These are phyloP conservation scores for Nakaseomyces uthaithaninus DNA, from an alignment of 1,139 yeast species.

Conservation along the genomic window DNA sequence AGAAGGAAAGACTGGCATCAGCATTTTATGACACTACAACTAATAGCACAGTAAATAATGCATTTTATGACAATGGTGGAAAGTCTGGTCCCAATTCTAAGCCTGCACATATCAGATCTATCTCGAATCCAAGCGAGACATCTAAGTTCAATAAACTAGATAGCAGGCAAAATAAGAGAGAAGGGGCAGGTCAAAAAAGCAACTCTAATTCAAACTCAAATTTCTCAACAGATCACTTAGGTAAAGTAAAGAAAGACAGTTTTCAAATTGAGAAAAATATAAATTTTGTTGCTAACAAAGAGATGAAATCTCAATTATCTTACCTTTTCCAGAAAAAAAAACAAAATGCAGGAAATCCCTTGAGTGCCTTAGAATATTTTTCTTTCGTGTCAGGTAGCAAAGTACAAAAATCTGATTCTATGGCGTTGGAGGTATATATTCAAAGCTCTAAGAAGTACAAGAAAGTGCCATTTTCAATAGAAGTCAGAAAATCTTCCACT, in stretches of 20 bases:
- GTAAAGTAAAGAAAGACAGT: constrained; percentile 10
- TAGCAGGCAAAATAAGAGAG: not conserved
- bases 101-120: not conserved
- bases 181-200: not conserved
- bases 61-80: not conserved
- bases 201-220: not conserved
- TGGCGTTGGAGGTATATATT: constrained; percentile 33
- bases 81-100: not conserved
- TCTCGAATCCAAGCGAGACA: not conserved
- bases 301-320: constrained; percentile 28
- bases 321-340: constrained; percentile 29
- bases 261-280: constrained; percentile 21
- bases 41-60: not conserved
- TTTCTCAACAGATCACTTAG: constrained; percentile 7
- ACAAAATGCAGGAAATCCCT: constrained; percentile 32
- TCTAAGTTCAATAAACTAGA: not conserved
- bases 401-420: constrained; percentile 29
- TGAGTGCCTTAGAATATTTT: constrained; percentile 48
- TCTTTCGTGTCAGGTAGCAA: constrained; percentile 41
- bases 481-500: constrained; percentile 40
- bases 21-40: not conserved
- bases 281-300: constrained; percentile 12
- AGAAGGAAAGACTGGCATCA: not conserved
- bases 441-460: constrained; percentile 28
- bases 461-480: constrained; percentile 29